These are phyloP conservation scores for Waltiozyma sp. DNA, from an alignment of 1,139 yeast genomes.

Conservation along the genomic window DNA sequence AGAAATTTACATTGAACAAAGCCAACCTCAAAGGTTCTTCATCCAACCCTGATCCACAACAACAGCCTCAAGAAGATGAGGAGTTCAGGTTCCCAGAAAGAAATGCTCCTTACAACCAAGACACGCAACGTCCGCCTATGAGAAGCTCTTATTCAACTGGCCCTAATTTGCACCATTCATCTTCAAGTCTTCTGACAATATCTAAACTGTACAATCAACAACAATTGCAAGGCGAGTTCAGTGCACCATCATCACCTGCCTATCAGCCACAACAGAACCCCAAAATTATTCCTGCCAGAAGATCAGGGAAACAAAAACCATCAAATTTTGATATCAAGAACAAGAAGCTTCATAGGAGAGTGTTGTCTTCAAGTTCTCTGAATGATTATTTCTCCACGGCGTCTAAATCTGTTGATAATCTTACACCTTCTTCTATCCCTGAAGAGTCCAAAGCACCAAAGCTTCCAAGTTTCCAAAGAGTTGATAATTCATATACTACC, in stretches of 20 bases:
- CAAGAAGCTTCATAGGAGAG: slow-evolving; percentile 16
- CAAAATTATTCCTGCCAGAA: background rate
- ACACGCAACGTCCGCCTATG: slow-evolving; percentile 1
- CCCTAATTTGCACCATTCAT: slow-evolving; percentile 6
- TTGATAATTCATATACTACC: slow-evolving; percentile 5
- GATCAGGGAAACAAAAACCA: slow-evolving; percentile 3
- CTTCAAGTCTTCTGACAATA: slow-evolving; percentile 15
- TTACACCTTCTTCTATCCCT: background rate
- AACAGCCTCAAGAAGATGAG: too few species aligned
- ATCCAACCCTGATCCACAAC: too few species aligned
- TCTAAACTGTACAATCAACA: slow-evolving; percentile 14
- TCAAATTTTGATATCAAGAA: slow-evolving; percentile 1
- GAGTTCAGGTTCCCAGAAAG: too few species aligned
- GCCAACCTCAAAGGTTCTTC: too few species aligned
- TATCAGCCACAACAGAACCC: background rate
- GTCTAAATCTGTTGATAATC: slow-evolving; percentile 1
- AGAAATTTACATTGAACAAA: too few species aligned
- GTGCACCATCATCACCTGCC: too few species aligned
- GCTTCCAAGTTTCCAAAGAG: slow-evolving; percentile 15
- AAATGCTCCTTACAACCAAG: too few species aligned
- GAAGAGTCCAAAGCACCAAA: slow-evolving; percentile 4
- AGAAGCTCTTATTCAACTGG: slow-evolving; percentile 3
- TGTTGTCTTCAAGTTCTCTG: slow-evolving; percentile 14
- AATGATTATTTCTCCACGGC: slow-evolving; percentile 10
- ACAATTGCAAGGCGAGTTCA: too few species aligned